Conservation (phyloP, 2,329 filamentous ascomycete genomes). For the Aspergillus tamarii region DNA sequence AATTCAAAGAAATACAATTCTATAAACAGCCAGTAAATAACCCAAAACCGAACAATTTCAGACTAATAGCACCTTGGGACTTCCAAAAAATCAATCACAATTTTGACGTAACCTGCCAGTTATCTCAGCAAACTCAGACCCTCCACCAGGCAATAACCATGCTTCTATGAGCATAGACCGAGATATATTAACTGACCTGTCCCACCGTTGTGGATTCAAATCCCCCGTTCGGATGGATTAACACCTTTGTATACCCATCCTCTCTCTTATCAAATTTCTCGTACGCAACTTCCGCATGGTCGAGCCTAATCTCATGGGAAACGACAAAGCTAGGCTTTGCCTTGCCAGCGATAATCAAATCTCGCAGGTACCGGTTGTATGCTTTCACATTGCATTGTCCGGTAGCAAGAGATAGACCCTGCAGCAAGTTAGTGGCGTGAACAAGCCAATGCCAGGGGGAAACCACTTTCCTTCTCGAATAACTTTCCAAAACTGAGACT, state of each 20-base stretch:
- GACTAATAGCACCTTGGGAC: neutral
- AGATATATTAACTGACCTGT: neutral
- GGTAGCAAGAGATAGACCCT: conserved; percentile 63
- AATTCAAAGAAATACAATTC: neutral
- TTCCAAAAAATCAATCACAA: neutral
- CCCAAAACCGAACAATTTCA: neutral
- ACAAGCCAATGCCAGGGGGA: too few species aligned
- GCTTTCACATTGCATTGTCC: conserved; percentile 71
- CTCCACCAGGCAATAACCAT: neutral
- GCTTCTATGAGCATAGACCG: neutral
- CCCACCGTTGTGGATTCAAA: conserved; percentile 9
- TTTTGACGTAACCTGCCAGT: conserved; percentile 1
- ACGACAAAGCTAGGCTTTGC: conserved; percentile 70
- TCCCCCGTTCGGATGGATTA: conserved; percentile 66
- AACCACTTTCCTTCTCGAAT: conserved; percentile 62
- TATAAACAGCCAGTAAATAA: neutral
- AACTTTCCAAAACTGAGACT: conserved; percentile 68
- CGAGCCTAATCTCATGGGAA: conserved; percentile 65
- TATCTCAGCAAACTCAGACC: neutral
- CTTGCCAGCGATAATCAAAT: conserved; percentile 66
- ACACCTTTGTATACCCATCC: conserved; percentile 69
- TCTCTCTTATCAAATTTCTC: conserved; percentile 68
- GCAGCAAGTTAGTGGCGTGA: neutral
- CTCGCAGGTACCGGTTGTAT: conserved; percentile 68
- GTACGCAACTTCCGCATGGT: conserved; percentile 64